Conservation (phyloP, 106 monocot species). For the Ottelia alismoides region DNA sequence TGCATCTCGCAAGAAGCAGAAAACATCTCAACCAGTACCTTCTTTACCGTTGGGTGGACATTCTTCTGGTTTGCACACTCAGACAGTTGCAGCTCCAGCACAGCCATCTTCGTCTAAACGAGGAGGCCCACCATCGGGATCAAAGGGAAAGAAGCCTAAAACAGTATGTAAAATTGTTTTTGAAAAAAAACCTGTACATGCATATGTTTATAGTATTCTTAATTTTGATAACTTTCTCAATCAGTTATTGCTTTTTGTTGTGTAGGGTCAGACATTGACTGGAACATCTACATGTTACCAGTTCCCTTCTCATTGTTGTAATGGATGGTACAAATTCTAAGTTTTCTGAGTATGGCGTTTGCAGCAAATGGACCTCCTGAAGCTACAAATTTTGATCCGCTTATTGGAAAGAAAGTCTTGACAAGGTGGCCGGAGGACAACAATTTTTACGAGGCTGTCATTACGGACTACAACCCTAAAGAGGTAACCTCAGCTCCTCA, state of each 20-base stretch:
- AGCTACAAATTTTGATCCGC: conserved; percentile 19
- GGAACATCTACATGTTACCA: too few relatives aligned
- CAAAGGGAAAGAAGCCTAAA: conserved; percentile 27
- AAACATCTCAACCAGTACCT: conserved; percentile 22
- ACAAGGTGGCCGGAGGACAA: conserved; percentile 70
- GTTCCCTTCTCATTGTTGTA: too few relatives aligned
- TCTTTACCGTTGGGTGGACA: conserved; percentile 26
- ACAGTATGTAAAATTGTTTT: too few relatives aligned
- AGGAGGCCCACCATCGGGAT: conserved; percentile 4
- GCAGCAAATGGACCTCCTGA: not conserved
- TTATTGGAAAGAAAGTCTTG: conserved; percentile 50
- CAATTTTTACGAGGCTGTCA: conserved; percentile 58
- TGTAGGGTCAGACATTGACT: too few relatives aligned
- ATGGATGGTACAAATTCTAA: too few relatives aligned
- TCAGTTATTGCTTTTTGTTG: too few relatives aligned
- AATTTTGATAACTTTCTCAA: too few relatives aligned
- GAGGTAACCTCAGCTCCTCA: too few relatives aligned
- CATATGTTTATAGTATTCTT: too few relatives aligned
- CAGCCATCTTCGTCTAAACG: conserved; percentile 26
- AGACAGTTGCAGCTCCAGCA: conserved; percentile 8
- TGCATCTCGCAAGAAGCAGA: conserved; percentile 49
- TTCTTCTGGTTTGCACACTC: conserved; percentile 10
- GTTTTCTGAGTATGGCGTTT: too few relatives aligned
- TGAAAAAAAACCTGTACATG: too few relatives aligned
- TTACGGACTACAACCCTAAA: conserved; percentile 20